A percentile compares a stretch with the other conserved stretches of the same genome.
These are phyloP conservation scores for Rubus idaeus DNA, from an alignment of 306 rosid genomes.

Conservation along the genomic window DNA sequence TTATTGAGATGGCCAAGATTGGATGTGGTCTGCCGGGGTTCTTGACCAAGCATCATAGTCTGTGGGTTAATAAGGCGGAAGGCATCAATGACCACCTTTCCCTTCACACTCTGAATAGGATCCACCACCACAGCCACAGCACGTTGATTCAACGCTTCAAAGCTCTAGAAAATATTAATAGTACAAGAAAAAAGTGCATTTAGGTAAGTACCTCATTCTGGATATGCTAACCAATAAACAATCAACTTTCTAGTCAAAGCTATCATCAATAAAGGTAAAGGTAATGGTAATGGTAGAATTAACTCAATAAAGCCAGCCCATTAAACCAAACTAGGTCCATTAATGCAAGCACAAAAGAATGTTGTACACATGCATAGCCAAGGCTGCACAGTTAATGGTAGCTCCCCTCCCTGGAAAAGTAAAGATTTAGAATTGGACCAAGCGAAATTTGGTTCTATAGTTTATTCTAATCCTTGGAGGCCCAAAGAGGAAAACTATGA, in stretches of 20 bases:
- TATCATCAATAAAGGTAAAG: neutral
- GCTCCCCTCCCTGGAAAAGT: neutral
- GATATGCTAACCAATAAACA: neutral
- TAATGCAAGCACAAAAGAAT: neutral
- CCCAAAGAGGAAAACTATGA: neutral
- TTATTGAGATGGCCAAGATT: constrained; percentile 94
- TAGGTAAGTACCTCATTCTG: constrained; percentile 8
- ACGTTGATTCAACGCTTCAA: constrained; percentile 94
- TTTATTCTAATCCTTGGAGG: neutral
- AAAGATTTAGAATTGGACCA: neutral
- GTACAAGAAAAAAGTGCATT: constrained; percentile 7
- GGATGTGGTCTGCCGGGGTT: constrained; percentile 93
- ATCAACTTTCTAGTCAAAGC: neutral
- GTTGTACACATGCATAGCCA: neutral
- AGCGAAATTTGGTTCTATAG: neutral
- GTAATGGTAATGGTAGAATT: too few relatives aligned
- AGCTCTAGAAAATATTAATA: constrained; percentile 52
- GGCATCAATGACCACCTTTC: constrained; percentile 95
- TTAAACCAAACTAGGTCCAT: neutral
- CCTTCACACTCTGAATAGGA: constrained; percentile 95
- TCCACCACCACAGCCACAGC: constrained; percentile 98
- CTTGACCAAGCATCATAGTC: constrained; percentile 95
- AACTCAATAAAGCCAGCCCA: too few relatives aligned
- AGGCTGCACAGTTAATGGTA: neutral
- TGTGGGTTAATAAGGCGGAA: constrained; percentile 94